Base-by-base conservation (phyloP, 352 stramenopile genomes). In the Phytopythium delawarense region DNA sequence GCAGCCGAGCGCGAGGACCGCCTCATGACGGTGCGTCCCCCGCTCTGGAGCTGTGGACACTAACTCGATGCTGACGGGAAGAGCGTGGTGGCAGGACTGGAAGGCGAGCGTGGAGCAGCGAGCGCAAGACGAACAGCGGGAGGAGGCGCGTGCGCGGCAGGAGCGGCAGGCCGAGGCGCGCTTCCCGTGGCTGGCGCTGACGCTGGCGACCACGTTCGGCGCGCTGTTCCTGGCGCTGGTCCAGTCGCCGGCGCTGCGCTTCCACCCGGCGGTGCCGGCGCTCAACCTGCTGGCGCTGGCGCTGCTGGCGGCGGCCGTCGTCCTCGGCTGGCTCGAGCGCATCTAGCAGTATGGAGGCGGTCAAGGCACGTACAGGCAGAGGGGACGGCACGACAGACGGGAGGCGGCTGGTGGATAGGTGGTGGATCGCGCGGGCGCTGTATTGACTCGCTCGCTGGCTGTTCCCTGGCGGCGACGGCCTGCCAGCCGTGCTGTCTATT, bases 101-200 rank as follows among this genome's bases (percentile, higher is more conserved):
- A 65, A 85, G 39, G 62, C 63, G 0, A 63, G 66, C 1, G 63
- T 91, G 1, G 68, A 70, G 18, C 44, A 34, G 2, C 57, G 67
- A 16, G 53, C 68, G 15, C 44, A 53, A 6, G 40, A 42, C 34
- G 66, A 82, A 37, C 75, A 71, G 15, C 59, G 75, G 9, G 57
- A 73, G 1, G 53, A 76, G 42, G 66, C 74, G 30, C 55, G 57
- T 11, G 66, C 79, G 21, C 75, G 64, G 68, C 53, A 67, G 34
- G 65, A 63, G 2, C 72, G 60, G n/a, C 60, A 64, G 12, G 50
- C 28, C 9, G 61, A 63, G 1, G 50, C 63, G 11, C 39, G 25
- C 21, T 89, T 91, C 64, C 79, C 81, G 21, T 91, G 79, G 77
- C 56, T 84, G 12, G 53, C 78, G 20, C 42, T 91, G 3, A 74